Conservation (phyloP, 768 basidiomycete genomes). For the Xerocomus brunneocitrinus region DNA sequence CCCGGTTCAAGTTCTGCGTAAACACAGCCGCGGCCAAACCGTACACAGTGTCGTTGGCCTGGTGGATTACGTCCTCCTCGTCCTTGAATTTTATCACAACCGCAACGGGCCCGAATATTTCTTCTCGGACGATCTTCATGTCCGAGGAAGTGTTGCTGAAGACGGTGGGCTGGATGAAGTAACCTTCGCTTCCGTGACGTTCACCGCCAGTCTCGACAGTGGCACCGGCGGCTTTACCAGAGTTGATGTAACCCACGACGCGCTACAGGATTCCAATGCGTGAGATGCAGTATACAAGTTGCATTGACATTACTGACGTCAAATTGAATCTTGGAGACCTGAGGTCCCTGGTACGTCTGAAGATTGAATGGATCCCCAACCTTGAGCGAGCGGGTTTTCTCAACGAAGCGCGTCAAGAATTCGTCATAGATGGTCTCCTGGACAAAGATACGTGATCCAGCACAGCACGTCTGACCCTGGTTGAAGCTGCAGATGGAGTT, state of each 20-base stretch:
- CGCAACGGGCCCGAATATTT: constrained; percentile 81
- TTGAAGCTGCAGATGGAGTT: constrained; percentile 48
- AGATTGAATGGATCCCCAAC: constrained; percentile 67
- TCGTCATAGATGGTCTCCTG: constrained; percentile 76
- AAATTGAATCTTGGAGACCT: constrained; percentile 71
- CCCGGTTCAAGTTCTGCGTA: constrained; percentile 71
- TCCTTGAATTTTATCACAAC: constrained; percentile 74
- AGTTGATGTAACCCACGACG: constrained; percentile 73
- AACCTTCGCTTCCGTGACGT: constrained; percentile 55
- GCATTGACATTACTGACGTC: constrained; percentile 43
- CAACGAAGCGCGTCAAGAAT: constrained; percentile 59
- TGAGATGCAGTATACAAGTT: neutral
- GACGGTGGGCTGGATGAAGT: constrained; percentile 72
- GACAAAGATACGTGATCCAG: constrained; percentile 79
- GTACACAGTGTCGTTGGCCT: constrained; percentile 84
- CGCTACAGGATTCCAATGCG: constrained; percentile 38
- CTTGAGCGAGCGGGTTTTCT: constrained; percentile 49
- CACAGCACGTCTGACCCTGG: constrained; percentile 74
- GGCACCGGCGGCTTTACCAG: constrained; percentile 70
- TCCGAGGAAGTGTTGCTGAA: constrained; percentile 61
- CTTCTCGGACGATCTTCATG: constrained; percentile 72
- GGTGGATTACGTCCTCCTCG: constrained; percentile 57
- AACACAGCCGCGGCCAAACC: constrained; percentile 89
- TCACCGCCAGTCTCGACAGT: constrained; percentile 60
- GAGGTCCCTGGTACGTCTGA: constrained; percentile 68